Conservation (phyloP, 1,284 basidiomycete species). For the Gomphus sp. region DNA sequence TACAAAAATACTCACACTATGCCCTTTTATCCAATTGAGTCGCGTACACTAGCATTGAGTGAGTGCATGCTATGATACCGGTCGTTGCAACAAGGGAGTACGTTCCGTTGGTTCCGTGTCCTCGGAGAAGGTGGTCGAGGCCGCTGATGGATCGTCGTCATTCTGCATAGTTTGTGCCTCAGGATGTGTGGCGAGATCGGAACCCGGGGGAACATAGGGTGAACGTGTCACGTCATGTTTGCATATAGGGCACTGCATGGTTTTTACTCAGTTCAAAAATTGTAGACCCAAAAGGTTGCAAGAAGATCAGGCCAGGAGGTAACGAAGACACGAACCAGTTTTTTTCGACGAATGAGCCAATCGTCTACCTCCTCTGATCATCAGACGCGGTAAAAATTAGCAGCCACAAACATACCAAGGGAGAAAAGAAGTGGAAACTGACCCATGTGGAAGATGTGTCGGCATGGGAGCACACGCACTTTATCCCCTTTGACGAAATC, state of each 20-base stretch:
- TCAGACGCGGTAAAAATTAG: neutral
- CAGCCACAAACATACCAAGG: neutral
- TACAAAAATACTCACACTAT: neutral
- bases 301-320: constrained; percentile 6
- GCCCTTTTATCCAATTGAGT: neutral
- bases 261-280: constrained; percentile 3
- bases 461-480: constrained; percentile 83
- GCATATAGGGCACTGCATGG: constrained; percentile 72
- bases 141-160: neutral
- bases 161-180: neutral
- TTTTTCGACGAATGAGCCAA: constrained; percentile 85
- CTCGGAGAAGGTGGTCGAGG: neutral
- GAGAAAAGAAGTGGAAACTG: neutral
- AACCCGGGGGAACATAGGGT: constrained; percentile 4
- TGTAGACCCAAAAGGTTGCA: neutral
- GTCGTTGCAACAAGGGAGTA: neutral
- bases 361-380: constrained; percentile 65
- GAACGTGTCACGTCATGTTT: constrained; percentile 81
- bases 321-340: constrained; percentile 51
- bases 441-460: constrained; percentile 74
- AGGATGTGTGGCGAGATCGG: neutral
- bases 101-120: neutral
- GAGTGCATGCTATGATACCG: neutral
- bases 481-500: constrained; percentile 79
- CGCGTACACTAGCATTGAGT: neutral